Evolutionary conservation across 495 filamentous ascomycete species (phyloP).

Genomic region (Penicillium atrosanguineum): DNA sequence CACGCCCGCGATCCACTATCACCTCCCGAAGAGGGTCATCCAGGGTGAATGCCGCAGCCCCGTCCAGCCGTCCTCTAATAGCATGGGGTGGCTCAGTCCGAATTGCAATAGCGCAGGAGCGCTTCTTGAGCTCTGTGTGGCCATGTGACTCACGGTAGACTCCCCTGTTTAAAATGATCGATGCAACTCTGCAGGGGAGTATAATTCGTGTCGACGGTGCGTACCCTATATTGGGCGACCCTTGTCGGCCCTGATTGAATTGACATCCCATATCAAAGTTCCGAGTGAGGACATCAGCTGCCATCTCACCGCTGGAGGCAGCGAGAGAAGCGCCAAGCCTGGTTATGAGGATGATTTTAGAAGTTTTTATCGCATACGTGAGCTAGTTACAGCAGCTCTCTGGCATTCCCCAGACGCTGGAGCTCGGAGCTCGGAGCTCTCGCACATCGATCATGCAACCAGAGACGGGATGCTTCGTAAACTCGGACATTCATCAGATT

Average conservation of each 20-base stretch:
- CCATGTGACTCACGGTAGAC: constrained; percentile 1
- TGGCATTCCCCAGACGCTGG: neutral
- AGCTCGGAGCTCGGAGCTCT: neutral
- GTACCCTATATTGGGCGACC: constrained; percentile 1
- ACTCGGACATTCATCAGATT: neutral
- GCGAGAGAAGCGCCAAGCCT: neutral
- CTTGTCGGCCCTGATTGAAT: constrained; percentile 3
- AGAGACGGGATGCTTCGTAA: neutral
- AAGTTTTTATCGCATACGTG: neutral
- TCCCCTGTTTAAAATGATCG: constrained; percentile 1
- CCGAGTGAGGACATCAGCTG: neutral
- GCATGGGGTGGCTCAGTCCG: constrained; percentile 12
- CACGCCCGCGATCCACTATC: constrained; percentile 12
- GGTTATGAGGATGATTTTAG: neutral
- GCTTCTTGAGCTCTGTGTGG: neutral
- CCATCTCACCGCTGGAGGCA: neutral
- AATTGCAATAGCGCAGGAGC: constrained; percentile 8
- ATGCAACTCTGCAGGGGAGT: constrained; percentile 10
- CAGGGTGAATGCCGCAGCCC: constrained; percentile 12
- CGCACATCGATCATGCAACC: constrained; percentile 2
- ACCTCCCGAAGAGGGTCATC: constrained; percentile 16
- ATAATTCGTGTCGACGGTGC: constrained; percentile 14
- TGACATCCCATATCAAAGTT: constrained; percentile 5
- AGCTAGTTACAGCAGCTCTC: neutral
- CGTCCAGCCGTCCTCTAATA: constrained; percentile 4